Base-by-base conservation (phyloP, 2,329 filamentous ascomycete species). In the Dactylonectria estremocensis region DNA sequence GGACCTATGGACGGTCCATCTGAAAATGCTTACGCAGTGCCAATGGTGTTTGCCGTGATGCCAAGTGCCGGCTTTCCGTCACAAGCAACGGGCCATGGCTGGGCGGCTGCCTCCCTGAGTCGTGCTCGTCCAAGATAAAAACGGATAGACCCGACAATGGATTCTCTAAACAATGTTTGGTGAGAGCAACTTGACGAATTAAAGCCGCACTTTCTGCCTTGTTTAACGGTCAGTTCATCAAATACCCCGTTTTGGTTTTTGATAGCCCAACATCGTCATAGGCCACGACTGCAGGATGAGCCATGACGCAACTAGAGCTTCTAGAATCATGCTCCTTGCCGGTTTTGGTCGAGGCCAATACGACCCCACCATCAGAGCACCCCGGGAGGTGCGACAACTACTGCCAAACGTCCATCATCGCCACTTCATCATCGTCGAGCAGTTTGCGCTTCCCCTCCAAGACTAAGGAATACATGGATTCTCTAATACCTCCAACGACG, bases 381-480 rank as follows among this genome's bases (percentile, higher is more conserved):
- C 61, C 59, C 40, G 60, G 49, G 57, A 62, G 43, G 53, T 60
- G 57, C 48, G 28, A 43, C 35, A 61, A 64, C 40, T 45, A 64
- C 40, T 33, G 14, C 28, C 60, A 55, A 68, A 70, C 70, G 66
- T 74, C 68, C 31, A 28, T 66, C 55, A 35, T 56, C 50, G 71
- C 64, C 61, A 61, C 64, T 59, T 61, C 71, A 62, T 70, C 71
- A 62, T 70, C 73, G 67, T 75, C 67, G 11, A 28, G 53, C 33
- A 18, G 48, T 53, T 69, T 67, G 28, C 52, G 31, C 8, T 69
- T 53, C 48, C 71, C 66, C 46, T 61, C 69, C 56, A 80, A 77
- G 62, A 75, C 76, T 55, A 81, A 83, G 69, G 78, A 82, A 66
- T 89, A 89, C 74, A 81, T 89, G 78, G 85, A 87, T 64, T 85